phyloP scores from a whole-genome alignment of 2,329 filamentous ascomycete species.

The Epichloe elymi region DNA sequence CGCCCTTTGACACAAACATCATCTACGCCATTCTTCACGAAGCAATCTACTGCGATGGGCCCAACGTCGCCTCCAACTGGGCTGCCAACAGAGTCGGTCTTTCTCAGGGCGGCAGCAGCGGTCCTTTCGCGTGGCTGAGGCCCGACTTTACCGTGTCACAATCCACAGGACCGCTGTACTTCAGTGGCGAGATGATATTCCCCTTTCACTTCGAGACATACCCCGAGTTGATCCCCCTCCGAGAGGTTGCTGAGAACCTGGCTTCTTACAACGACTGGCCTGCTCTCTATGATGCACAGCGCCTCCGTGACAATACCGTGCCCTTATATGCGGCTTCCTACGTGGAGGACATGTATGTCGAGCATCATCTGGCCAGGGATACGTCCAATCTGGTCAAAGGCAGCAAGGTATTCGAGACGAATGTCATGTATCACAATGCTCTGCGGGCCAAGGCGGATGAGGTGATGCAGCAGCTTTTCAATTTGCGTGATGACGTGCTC shows the following conservation, averaged over 20 bases:
- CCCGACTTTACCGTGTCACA: slow-evolving; percentile 16
- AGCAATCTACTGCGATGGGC: slow-evolving; percentile 67
- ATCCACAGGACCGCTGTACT: slow-evolving; percentile 45
- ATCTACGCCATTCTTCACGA: slow-evolving; percentile 85
- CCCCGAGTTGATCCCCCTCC: slow-evolving; percentile 57
- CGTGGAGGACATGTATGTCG: slow-evolving; percentile 86
- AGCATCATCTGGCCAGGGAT: slow-evolving; percentile 57
- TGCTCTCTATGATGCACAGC: slow-evolving; percentile 59
- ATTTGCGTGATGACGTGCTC: slow-evolving; percentile 55
- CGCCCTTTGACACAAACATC: slow-evolving; percentile 61
- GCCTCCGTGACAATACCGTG: slow-evolving; percentile 63
- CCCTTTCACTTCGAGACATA: slow-evolving; percentile 75
- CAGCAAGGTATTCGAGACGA: slow-evolving; percentile 73
- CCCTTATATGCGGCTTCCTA: slow-evolving; percentile 79
- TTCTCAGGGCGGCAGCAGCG: slow-evolving; percentile 20
- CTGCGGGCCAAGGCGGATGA: slow-evolving; percentile 61
- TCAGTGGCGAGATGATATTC: slow-evolving; percentile 89
- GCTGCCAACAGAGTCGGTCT: slow-evolving; percentile 54
- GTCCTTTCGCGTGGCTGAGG: slow-evolving; percentile 36
- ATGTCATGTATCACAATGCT: slow-evolving; percentile 77
- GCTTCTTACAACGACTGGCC: slow-evolving; percentile 60
- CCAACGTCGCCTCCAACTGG: slow-evolving; percentile 54
- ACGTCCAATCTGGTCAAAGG: slow-evolving; percentile 64
- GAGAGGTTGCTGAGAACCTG: slow-evolving; percentile 55
- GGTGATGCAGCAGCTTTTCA: slow-evolving; percentile 63